Conservation (phyloP, 1,284 basidiomycete genomes). For the Xanthoconium separans region DNA sequence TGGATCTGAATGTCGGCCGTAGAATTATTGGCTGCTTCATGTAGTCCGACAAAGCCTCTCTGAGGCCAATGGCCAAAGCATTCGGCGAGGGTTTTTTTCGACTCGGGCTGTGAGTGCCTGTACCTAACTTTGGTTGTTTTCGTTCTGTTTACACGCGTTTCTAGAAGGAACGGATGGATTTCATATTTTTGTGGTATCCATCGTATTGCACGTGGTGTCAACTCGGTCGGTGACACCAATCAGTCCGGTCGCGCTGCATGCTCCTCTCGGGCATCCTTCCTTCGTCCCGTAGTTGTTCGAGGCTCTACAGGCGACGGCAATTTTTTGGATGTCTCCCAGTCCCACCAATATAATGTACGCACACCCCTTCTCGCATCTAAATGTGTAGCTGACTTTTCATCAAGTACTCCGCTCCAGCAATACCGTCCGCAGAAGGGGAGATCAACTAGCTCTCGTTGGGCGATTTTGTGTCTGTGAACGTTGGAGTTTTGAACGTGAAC, state of each 20-base stretch:
- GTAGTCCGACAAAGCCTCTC: neutral
- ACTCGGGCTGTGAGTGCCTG: neutral
- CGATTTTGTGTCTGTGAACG: too few relatives aligned
- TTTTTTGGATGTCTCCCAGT: neutral
- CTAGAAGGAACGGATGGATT: neutral
- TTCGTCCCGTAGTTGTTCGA: neutral
- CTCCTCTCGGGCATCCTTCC: neutral
- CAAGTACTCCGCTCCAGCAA: neutral
- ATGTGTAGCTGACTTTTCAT: neutral
- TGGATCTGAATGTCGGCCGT: neutral
- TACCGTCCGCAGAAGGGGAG: neutral
- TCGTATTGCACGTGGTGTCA: constrained; percentile 5
- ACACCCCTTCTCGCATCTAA: neutral
- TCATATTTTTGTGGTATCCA: neutral
- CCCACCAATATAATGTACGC: neutral
- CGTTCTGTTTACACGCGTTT: neutral
- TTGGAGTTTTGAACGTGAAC: too few relatives aligned
- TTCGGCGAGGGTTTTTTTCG: neutral
- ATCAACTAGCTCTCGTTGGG: neutral
- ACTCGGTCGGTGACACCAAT: neutral
- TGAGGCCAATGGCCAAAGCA: neutral
- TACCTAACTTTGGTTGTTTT: neutral
- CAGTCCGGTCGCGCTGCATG: too few relatives aligned
- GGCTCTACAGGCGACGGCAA: too few relatives aligned
- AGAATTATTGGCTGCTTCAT: neutral